Evolutionary conservation across 441 rosid species (phyloP).

Genomic region (Sinapis alba): DNA sequence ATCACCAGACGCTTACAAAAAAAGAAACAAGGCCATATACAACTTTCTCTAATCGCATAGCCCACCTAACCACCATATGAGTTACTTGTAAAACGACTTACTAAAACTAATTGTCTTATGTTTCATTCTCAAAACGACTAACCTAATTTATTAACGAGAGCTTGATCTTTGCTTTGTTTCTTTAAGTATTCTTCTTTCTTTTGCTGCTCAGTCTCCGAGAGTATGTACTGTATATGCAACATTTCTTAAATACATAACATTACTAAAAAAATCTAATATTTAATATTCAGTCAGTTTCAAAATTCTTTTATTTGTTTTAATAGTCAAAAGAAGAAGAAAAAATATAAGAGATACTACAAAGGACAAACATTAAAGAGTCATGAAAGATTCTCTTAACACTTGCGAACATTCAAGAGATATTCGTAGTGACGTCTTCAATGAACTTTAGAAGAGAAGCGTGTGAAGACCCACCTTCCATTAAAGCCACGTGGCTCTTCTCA

Average conservation of each 20-base stretch:
- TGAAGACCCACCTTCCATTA: slow-evolving; percentile 53
- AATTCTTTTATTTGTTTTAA: no score
- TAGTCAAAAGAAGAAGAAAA: neutral
- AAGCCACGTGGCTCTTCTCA: slow-evolving; percentile 37
- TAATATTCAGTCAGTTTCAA: neutral
- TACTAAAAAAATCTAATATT: no score
- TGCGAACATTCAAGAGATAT: slow-evolving; percentile 15
- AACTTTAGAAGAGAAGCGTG: slow-evolving; percentile 17
- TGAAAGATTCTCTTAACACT: neutral
- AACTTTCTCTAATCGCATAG: neutral
- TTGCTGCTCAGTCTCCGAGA: no score
- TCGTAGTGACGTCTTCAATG: slow-evolving; percentile 32
- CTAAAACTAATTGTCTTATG: neutral
- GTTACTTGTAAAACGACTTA: neutral
- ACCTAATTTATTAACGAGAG: no score
- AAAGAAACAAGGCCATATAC: neutral
- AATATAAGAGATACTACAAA: neutral
- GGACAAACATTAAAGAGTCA: neutral
- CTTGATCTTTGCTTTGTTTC: no score
- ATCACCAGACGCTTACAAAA: neutral
- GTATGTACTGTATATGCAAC: no score
- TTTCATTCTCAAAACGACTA: no score
- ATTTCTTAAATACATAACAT: no score
- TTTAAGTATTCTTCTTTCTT: no score
- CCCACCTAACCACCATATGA: neutral